Evolutionary conservation across 2,329 filamentous ascomycete species (phyloP).

Genomic region (Acarospora socialis): DNA sequence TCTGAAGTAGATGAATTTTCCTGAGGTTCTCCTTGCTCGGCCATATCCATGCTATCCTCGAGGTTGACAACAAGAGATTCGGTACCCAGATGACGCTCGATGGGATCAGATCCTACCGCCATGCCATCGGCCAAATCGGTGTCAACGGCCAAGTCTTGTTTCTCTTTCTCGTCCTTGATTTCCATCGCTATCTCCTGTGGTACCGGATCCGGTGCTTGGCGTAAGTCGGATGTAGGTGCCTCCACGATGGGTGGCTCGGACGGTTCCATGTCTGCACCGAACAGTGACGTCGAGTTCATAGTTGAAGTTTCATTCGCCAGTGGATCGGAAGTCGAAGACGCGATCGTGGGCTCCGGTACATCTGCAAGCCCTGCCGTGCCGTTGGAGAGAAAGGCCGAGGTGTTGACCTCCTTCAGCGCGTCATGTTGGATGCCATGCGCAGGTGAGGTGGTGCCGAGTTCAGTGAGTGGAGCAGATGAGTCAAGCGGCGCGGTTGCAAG

Average conservation of each 20-base stretch:
- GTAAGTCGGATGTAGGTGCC: conserved; percentile 17
- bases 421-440: too few relatives aligned
- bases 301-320: conserved; percentile 6
- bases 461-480: background rate
- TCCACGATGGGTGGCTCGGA: conserved; percentile 11
- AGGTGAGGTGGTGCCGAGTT: conserved; percentile 7
- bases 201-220: conserved; percentile 16
- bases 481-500: background rate
- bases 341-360: conserved; percentile 8
- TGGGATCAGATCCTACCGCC: background rate
- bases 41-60: background rate
- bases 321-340: conserved; percentile 4
- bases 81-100: conserved; percentile 1
- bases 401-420: too few relatives aligned
- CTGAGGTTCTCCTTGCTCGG: conserved; percentile 6
- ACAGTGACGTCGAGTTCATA: conserved; percentile 5
- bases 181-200: conserved; percentile 13
- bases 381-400: too few relatives aligned
- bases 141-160: conserved; percentile 14
- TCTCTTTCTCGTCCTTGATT: conserved; percentile 17
- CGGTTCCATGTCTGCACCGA: conserved; percentile 1
- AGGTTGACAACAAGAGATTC: background rate
- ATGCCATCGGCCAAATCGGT: conserved; percentile 10
- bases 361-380: too few relatives aligned
- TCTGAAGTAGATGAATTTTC: conserved; percentile 21